These are phyloP conservation scores for Pyrus betulifolia DNA, from an alignment of 306 rosid species.

Conservation along the genomic window DNA sequence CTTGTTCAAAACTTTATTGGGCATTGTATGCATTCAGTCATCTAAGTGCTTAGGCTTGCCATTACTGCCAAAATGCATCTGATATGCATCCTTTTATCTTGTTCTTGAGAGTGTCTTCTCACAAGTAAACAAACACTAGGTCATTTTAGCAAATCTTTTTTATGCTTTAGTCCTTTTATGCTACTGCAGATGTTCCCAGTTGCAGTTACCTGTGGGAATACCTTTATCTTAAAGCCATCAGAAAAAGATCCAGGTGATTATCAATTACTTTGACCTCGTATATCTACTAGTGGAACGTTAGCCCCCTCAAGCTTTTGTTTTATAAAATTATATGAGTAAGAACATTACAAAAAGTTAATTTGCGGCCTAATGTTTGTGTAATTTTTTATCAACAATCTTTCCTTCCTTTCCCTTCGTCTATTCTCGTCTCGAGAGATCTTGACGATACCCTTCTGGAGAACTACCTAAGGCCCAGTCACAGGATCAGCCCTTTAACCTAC, in stretches of 20 bases:
- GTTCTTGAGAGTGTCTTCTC: background rate
- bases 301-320: background rate
- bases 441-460: no score
- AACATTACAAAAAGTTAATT: background rate
- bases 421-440: no score
- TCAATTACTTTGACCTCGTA: background rate
- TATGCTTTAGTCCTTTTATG: background rate
- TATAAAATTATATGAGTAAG: background rate
- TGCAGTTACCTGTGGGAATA: constrained; percentile 90
- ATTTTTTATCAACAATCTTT: background rate
- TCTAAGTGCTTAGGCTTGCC: background rate
- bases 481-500: no score
- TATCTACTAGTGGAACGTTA: constrained; percentile 8
- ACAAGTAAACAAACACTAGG: background rate
- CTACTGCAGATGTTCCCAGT: constrained; percentile 85
- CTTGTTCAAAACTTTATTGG: background rate
- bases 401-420: no score
- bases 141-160: background rate
- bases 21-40: background rate
- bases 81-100: background rate
- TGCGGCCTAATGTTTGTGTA: background rate
- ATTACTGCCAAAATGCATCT: background rate
- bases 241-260: constrained; percentile 91
- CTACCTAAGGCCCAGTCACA: no score
- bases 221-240: constrained; percentile 85